Evolutionary conservation across 208 protist species (phyloP).

Genomic region (Vickermania spadyakhi): DNA sequence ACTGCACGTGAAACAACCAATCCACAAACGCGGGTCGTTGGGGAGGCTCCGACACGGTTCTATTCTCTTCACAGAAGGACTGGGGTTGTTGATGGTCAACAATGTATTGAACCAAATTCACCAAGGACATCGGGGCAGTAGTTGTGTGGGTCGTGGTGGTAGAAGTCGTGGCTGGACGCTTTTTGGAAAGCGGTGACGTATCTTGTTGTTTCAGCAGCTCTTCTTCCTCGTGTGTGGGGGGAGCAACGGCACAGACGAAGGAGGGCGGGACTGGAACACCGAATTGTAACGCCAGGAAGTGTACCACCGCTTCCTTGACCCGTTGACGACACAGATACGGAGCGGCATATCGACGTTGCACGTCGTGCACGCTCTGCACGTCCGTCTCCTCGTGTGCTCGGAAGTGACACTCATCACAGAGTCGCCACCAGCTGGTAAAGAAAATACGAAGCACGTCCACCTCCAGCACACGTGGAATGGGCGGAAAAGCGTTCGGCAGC

Average conservation of each 20-base stretch:
- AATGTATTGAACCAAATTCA: background rate
- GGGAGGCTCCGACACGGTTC: background rate
- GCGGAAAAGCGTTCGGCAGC: background rate
- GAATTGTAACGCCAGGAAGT: background rate
- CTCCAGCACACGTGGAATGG: background rate
- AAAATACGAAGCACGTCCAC: background rate
- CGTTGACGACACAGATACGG: background rate
- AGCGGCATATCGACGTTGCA: background rate
- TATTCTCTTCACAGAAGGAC: too few relatives aligned
- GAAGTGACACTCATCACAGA: background rate
- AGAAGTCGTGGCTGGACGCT: too few relatives aligned
- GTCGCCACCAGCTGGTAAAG: background rate
- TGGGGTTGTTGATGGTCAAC: background rate
- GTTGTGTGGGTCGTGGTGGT: too few relatives aligned
- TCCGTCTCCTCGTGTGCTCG: background rate
- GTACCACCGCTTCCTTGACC: background rate
- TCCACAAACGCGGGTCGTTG: background rate
- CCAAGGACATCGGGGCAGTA: background rate
- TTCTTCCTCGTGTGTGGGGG: too few relatives aligned
- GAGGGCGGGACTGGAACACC: background rate
- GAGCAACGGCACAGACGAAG: background rate
- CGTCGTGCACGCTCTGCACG: background rate
- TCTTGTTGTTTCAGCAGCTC: too few relatives aligned
- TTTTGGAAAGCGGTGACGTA: too few relatives aligned
- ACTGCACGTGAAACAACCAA: background rate